A percentile compares a stretch with the other conserved stretches of the same genome.
Conservation (phyloP, 2,329 filamentous ascomycete genomes). For the Sphaerulina vaccinii region DNA sequence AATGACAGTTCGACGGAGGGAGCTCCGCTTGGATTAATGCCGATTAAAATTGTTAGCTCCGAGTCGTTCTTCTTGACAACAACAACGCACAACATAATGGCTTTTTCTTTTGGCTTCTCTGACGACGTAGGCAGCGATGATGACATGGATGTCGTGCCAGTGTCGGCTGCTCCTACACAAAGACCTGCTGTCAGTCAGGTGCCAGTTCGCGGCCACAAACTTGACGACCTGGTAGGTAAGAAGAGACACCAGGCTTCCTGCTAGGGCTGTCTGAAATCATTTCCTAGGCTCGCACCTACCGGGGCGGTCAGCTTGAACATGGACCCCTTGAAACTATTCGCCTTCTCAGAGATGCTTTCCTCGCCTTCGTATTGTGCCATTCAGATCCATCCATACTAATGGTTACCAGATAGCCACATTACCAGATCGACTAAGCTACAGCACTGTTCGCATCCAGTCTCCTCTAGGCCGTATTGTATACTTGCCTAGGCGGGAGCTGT, state of each 20-base stretch:
- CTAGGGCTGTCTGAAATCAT: background rate
- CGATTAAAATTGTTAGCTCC: background rate
- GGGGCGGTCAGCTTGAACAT: no score
- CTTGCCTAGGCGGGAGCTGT: constrained; percentile 73
- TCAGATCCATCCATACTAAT: background rate
- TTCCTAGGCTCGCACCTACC: no score
- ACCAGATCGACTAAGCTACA: constrained; percentile 73
- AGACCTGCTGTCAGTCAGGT: constrained; percentile 1
- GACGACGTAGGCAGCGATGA: constrained; percentile 57
- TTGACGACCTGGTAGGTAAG: constrained; percentile 50
- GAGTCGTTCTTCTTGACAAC: background rate
- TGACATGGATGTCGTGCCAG: constrained; percentile 17
- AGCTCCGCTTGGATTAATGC: no score
- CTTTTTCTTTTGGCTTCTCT: constrained; percentile 59
- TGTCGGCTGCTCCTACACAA: constrained; percentile 11
- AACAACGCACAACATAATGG: constrained; percentile 24
- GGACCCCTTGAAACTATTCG: no score
- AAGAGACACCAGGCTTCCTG: background rate
- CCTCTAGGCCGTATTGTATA: constrained; percentile 55
- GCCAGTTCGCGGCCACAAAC: constrained; percentile 38
- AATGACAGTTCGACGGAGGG: no score
- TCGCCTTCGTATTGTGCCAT: no score
- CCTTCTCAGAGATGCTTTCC: no score
- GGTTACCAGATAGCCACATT: constrained; percentile 53
- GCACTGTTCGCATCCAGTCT: constrained; percentile 59